Conservation (phyloP, 805 yeast genomes). For the Torulaspora quercuum region DNA sequence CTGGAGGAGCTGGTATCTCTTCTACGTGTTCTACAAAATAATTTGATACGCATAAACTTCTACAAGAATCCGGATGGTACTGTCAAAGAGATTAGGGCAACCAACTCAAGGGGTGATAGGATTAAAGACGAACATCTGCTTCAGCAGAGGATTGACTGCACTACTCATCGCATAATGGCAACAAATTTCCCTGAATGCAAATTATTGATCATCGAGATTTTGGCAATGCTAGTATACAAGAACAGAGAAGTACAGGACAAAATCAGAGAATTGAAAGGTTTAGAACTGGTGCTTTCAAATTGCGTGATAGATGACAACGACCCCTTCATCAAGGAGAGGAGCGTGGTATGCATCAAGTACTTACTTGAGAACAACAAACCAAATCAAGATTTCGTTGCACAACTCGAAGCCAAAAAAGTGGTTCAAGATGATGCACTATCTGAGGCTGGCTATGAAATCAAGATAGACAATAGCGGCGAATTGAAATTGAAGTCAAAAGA, state of each 20-base stretch:
- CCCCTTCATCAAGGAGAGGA: constrained; percentile 81
- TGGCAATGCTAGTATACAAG: constrained; percentile 54
- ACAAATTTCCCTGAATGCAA: constrained; percentile 61
- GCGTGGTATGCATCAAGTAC: constrained; percentile 73
- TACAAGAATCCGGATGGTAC: constrained; percentile 25
- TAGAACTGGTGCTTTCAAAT: constrained; percentile 68
- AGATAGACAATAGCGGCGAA: constrained; percentile 62
- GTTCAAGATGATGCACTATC: constrained; percentile 57
- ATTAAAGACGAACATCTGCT: constrained; percentile 33
- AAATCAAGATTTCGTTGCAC: constrained; percentile 75
- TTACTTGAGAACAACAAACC: constrained; percentile 57
- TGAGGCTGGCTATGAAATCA: constrained; percentile 75
- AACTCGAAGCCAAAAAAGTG: constrained; percentile 69
- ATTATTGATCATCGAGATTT: constrained; percentile 59
- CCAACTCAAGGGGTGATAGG: constrained; percentile 25
- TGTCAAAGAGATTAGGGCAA: constrained; percentile 22
- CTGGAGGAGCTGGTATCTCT: constrained; percentile 35
- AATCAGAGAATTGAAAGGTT: constrained; percentile 61
- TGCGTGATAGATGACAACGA: constrained; percentile 86
- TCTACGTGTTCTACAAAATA: constrained; percentile 35
- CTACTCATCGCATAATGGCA: constrained; percentile 24
- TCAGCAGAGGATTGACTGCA: constrained; percentile 27
- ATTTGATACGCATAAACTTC: constrained; percentile 35
- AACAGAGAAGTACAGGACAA: constrained; percentile 60
- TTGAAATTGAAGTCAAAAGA: constrained; percentile 46